A percentile compares a stretch with the other conserved stretches of the same genome.
Evolutionary conservation across 148 eudicot species (phyloP).

Genomic region (Cornus kousa): DNA sequence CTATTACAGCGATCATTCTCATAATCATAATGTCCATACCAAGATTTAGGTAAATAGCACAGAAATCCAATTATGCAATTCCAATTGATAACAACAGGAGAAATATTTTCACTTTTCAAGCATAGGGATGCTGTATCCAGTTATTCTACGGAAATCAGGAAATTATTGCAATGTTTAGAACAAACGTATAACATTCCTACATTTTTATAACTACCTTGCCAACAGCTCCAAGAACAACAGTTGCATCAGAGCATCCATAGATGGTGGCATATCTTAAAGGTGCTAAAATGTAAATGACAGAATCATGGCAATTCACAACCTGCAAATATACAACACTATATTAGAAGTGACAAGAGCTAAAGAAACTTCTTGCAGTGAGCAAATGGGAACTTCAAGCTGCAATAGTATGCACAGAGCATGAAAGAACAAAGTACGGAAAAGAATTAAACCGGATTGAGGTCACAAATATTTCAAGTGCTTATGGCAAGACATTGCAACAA

Average conservation of each 20-base stretch:
- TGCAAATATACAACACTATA: slow-evolving; percentile 26
- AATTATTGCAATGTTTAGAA: not conserved
- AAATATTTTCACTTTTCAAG: not conserved
- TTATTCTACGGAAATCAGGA: not conserved
- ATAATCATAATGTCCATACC: not conserved
- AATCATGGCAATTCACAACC: slow-evolving; percentile 92
- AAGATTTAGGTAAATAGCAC: not conserved
- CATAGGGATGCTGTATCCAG: not conserved
- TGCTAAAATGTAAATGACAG: slow-evolving; percentile 83
- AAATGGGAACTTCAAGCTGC: not conserved
- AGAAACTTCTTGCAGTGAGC: not conserved
- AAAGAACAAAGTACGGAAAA: not conserved
- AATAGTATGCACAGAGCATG: not conserved
- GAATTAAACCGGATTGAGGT: not conserved
- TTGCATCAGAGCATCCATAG: slow-evolving; percentile 97
- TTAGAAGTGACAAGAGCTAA: not conserved
- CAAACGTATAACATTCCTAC: not conserved
- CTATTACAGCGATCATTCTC: no score
- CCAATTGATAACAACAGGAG: not conserved
- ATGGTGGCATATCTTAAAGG: slow-evolving; percentile 87
- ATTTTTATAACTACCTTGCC: slow-evolving; percentile 74
- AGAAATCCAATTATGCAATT: not conserved
- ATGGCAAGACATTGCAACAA: not conserved
- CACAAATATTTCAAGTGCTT: not conserved
- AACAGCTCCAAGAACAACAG: slow-evolving; percentile 93